Evolutionary conservation across 129 eudicot species (phyloP).

Genomic region (Flaveria linearis): DNA sequence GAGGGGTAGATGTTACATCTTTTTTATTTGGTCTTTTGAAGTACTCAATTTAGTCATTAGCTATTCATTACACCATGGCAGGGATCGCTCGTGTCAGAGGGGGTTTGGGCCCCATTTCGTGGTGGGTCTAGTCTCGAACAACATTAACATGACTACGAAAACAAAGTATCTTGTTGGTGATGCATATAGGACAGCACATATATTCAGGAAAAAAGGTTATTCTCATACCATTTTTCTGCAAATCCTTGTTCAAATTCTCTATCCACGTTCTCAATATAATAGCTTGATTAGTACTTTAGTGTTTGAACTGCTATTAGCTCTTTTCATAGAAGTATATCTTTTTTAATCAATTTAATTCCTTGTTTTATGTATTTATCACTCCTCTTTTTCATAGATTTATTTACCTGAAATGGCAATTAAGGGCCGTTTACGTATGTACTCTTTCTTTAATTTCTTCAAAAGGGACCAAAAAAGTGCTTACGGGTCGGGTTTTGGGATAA

Average conservation of each 20-base stretch:
- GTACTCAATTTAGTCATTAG: neutral
- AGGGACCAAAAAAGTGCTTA: no score
- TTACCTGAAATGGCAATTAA: no score
- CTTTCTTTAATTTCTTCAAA: no score
- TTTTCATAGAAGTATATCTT: neutral
- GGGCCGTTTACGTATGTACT: no score
- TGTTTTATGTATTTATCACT: no score
- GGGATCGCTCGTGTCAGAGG: slow-evolving; percentile 44
- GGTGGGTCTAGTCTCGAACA: slow-evolving; percentile 35
- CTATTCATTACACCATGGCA: slow-evolving; percentile 20
- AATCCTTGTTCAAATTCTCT: neutral
- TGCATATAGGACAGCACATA: neutral
- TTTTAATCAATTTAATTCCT: no score
- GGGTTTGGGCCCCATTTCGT: slow-evolving; percentile 38
- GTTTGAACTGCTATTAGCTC: neutral
- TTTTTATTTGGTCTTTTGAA: neutral
- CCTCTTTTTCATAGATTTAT: no score
- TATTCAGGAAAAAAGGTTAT: neutral
- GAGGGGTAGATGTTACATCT: neutral
- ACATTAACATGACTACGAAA: neutral
- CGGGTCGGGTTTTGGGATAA: no score
- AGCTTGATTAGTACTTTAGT: slow-evolving; percentile 17
- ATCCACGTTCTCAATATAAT: neutral
- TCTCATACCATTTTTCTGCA: neutral
- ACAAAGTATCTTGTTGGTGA: neutral